A percentile compares a stretch with the other conserved stretches of the same genome.
phyloP scores from a whole-genome alignment of 768 basidiomycete species.

The Harrya chromipes region DNA sequence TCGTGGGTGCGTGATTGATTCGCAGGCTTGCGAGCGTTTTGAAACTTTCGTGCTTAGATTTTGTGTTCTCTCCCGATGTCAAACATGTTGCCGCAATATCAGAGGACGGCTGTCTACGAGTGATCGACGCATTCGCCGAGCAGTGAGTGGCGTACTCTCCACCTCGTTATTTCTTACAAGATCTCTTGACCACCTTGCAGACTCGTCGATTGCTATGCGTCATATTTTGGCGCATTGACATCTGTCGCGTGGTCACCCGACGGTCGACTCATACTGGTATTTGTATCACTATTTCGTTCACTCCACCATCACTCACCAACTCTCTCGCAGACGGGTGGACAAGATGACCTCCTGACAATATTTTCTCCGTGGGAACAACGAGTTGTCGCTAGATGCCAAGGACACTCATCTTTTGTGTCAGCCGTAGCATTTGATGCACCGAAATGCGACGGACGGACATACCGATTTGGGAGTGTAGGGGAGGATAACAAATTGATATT shows the following conservation, averaged over 20 bases:
- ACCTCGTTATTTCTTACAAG: not conserved
- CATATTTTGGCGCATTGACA: slow-evolving; percentile 91
- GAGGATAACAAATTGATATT: slow-evolving; percentile 95
- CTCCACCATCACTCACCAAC: not conserved
- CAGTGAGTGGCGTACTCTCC: slow-evolving; percentile 48
- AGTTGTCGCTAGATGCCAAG: slow-evolving; percentile 93
- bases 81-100: slow-evolving; percentile 86
- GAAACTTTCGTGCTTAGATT: slow-evolving; percentile 47
- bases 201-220: slow-evolving; percentile 89
- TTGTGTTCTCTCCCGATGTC: slow-evolving; percentile 92
- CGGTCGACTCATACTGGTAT: slow-evolving; percentile 84
- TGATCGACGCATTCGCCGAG: slow-evolving; percentile 86
- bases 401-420: slow-evolving; percentile 93
- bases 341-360: slow-evolving; percentile 94
- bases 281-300: not conserved
- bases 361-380: slow-evolving; percentile 94
- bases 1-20: slow-evolving; percentile 57
- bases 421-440: slow-evolving; percentile 87
- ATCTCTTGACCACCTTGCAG: slow-evolving; percentile 37
- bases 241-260: slow-evolving; percentile 96
- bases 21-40: not conserved
- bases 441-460: slow-evolving; percentile 84
- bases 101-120: slow-evolving; percentile 88
- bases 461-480: slow-evolving; percentile 93
- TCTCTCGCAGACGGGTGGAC: slow-evolving; percentile 76